Base-by-base conservation (phyloP, 129 eudicot species). In the Flaveria bidentis region DNA sequence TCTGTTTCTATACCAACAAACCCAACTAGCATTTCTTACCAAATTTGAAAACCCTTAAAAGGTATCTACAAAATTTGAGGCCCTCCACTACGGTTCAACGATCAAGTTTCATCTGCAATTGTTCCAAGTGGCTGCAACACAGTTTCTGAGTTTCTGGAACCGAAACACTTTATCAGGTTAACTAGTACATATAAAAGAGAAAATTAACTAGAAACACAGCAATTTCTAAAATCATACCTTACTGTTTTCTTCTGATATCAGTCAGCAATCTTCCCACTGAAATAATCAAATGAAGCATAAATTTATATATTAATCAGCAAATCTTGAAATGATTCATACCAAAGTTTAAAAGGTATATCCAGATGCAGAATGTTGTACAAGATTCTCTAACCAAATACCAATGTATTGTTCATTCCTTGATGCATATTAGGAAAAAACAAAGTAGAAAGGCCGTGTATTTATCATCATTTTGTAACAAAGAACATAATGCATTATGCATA, bases 211-310 rank as follows among this genome's bases (percentile, higher is more conserved):
- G 50, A 30, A 53, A 39, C 63, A 30, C 41, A 30, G 73, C 64
- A 65, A 65, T 65, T 55, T 72, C 30, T 13, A 39, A 56, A 72
- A 72, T 50, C 72, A 49, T 65, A 73, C 79, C 72, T 80, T 46
- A 66, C 74, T 52, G 26, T 28, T 62, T 47, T 65, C 42, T 55
- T 42, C 74, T 56, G 4, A 55, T 30, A 56, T 12, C 46, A 30
- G 63, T 80, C 80, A 80, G 56, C 80, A 80, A 61, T 80, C 84
- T 67, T 80, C 84, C 84, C 84, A 80, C 84, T 80, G 84, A 67
- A 56, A 80, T 74, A 20, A 28, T 74, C 74, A 74, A 80, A 74
- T 42, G 26, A 17, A 26, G 14, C 39, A 13, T 10, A 53, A 9
- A 47, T 28, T 28, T 28, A 4, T 64, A 41, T 56, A n/a, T 58